Evolutionary conservation across 306 rosid species (phyloP), one percentile per base, ranked within the genome.

Genomic region (Cucumis cinereus): DNA sequence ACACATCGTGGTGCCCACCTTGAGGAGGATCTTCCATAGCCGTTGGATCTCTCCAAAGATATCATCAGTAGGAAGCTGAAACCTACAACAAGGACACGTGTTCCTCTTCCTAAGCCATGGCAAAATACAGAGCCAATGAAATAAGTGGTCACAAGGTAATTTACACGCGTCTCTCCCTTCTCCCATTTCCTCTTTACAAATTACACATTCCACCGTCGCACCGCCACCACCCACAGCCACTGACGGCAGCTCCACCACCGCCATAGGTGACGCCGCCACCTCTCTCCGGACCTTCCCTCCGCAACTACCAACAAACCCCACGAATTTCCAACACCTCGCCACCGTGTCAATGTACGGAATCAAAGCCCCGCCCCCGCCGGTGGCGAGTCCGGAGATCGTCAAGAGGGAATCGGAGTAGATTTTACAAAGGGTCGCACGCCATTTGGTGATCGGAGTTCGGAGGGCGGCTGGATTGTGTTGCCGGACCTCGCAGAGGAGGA

Each of bases 61-160:
- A 77, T 91, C 92, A 80, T 93, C 94, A 0, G 97, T 91, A 55
- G 97, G 98, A 56, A 93, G 82, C 54, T 66, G 75, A 67, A 88
- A 86, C 75, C 98, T 73, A 57, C 98, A 93, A 59, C 88, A 90
- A 9, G 98, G 98, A 77, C 98, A 93, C 71, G 97, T 93, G 94
- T 90, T 90, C 77, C 78, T 90, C 84, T 84, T 87, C 63, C 84
- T 85, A 16, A 93, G 76, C 98, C 98, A 93, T 1, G 91, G 91
- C 71, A 93, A 78, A 38, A 93, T 80, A 57, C 98, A 93, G 77
- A 78, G 83, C 98, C 98, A 87, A 67, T 91, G 98, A 82, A 91
- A 93, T 89, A 80, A 78, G 40, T 93, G 98, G 81, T 78, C 84
- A 59, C 98, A 93, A 50, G 98, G 97, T 84, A 93, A 63, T 60